These are phyloP conservation scores for Meyerozyma carpophila DNA, from an alignment of 1,139 yeast species.

Conservation along the genomic window DNA sequence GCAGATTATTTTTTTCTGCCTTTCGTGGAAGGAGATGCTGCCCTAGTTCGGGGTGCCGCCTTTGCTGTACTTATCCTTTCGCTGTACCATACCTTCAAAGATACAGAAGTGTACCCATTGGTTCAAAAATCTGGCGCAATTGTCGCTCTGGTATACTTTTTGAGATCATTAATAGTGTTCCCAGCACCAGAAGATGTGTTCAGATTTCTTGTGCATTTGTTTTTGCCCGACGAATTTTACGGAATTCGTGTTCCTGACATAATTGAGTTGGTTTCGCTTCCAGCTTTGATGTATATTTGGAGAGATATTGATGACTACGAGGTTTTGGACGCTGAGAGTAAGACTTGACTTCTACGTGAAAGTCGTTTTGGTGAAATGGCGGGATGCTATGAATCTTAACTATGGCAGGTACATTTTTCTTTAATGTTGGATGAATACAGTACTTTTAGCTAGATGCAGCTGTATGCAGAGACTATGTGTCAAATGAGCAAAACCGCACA, in stretches of 20 bases:
- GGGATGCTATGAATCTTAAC: too few relatives aligned
- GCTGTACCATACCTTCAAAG: neutral
- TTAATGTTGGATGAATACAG: too few relatives aligned
- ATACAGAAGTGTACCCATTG: neutral
- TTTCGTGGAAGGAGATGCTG: neutral
- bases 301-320: neutral
- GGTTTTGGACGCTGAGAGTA: too few relatives aligned
- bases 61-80: neutral
- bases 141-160: neutral
- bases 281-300: slow-evolving; percentile 1
- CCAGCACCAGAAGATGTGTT: neutral
- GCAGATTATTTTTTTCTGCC: neutral
- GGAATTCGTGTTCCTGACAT: neutral
- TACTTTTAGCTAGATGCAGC: too few relatives aligned
- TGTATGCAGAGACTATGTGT: too few relatives aligned
- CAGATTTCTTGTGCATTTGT: neutral
- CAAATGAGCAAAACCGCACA: too few relatives aligned
- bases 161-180: neutral
- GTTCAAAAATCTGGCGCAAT: neutral
- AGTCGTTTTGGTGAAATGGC: too few relatives aligned
- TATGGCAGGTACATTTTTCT: too few relatives aligned
- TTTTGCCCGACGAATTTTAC: neutral
- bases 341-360: too few relatives aligned
- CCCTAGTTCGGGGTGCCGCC: neutral
- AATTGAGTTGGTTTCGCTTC: neutral